A percentile compares a stretch with the other conserved stretches of the same genome.
Evolutionary conservation across 176 grass and related monocot species (phyloP).

Genomic region (Saccharum officinarum): DNA sequence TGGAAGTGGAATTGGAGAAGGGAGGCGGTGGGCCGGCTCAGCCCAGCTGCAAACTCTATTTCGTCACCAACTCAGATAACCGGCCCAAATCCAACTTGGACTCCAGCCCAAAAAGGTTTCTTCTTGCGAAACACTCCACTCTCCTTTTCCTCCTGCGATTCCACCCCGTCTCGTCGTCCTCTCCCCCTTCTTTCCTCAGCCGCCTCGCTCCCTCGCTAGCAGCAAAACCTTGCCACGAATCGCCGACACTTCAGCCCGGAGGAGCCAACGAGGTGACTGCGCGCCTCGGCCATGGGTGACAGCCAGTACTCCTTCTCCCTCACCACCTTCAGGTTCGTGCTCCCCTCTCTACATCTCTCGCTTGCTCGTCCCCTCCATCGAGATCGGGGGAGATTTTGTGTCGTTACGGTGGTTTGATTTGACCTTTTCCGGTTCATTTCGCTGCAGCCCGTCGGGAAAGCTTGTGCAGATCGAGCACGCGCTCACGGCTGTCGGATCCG

Average conservation of each 20-base stretch:
- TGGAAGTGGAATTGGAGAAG: neutral
- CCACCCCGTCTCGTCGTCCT: neutral
- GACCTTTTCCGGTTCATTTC: conserved; percentile 9
- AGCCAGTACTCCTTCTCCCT: conserved; percentile 97
- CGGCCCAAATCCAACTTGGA: neutral
- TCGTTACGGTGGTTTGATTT: neutral
- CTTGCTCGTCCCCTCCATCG: neutral
- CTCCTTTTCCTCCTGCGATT: neutral
- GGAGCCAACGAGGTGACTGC: neutral
- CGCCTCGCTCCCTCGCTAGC: conserved; percentile 10
- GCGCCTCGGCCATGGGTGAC: conserved; percentile 57
- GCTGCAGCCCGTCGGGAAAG: conserved; percentile 86
- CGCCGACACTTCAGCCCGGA: neutral
- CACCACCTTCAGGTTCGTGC: conserved; percentile 85
- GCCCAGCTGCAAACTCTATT: neutral
- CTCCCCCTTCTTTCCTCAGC: neutral
- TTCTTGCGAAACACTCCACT: conserved; percentile 52
- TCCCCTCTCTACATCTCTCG: neutral
- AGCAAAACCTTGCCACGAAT: conserved; percentile 2
- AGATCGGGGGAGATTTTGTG: conserved; percentile 16
- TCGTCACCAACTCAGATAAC: neutral
- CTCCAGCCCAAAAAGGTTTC: neutral
- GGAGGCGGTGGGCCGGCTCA: neutral
- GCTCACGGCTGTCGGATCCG: conserved; percentile 88
- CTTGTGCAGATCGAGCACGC: conserved; percentile 98